phyloP scores from a whole-genome alignment of 768 basidiomycete genomes.

The Butyriboletus loyo region DNA sequence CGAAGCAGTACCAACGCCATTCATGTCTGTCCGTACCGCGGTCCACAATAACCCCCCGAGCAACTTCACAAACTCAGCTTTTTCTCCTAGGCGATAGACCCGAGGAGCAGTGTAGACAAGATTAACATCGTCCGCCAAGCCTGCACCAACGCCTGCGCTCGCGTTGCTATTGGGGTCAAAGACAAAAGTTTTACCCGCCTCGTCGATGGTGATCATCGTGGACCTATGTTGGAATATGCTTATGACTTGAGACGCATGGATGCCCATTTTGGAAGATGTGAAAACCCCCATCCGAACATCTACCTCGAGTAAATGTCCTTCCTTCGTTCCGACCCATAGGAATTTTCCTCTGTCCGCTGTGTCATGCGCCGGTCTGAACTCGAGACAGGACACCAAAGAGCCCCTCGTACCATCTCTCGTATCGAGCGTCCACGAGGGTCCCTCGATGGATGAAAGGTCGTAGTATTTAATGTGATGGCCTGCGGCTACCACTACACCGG shows the following conservation, averaged over 20 bases:
- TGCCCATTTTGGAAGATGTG: constrained; percentile 53
- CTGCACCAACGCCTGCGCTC: constrained; percentile 14
- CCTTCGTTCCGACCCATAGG: constrained; percentile 88
- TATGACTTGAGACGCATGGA: constrained; percentile 65
- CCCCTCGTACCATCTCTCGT: constrained; percentile 67
- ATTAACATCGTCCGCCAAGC: constrained; percentile 39
- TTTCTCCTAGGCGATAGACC: constrained; percentile 70
- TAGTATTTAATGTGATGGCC: constrained; percentile 61
- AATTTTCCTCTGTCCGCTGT: constrained; percentile 54
- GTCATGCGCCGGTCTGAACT: constrained; percentile 57
- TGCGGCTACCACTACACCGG: constrained; percentile 55
- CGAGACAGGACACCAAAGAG: constrained; percentile 69
- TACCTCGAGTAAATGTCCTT: constrained; percentile 82
- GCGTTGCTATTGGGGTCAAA: constrained; percentile 49
- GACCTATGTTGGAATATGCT: constrained; percentile 71
- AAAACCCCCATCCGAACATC: constrained; percentile 64
- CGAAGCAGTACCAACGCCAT: constrained; percentile 40
- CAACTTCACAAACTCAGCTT: constrained; percentile 74
- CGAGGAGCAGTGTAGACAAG: constrained; percentile 51
- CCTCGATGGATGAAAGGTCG: constrained; percentile 48
- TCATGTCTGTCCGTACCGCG: constrained; percentile 53
- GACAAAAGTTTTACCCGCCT: constrained; percentile 76
- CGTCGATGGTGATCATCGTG: constrained; percentile 80
- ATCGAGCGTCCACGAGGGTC: constrained; percentile 51
- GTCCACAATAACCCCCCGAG: constrained; percentile 84